phyloP scores from a whole-genome alignment of 148 eudicot species.

The Nyssa sinensis region DNA sequence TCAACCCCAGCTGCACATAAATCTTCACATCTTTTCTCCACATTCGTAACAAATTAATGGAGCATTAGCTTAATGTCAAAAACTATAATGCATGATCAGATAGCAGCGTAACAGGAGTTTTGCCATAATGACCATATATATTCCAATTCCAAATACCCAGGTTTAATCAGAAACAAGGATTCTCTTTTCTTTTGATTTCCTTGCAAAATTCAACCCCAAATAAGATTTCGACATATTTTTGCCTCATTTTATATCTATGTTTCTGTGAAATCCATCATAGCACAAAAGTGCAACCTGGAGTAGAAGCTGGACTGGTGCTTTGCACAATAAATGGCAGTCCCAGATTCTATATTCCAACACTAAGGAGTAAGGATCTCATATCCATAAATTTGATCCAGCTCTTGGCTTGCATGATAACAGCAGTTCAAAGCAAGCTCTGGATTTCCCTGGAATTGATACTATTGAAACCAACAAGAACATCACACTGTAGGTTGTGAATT shows the following conservation, averaged over 20 bases:
- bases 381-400: constrained; percentile 1
- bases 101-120: neutral
- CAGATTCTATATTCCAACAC: neutral
- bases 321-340: neutral
- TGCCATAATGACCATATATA: neutral
- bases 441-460: neutral
- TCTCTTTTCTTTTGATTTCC: neutral
- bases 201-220: neutral
- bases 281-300: neutral
- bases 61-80: neutral
- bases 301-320: neutral
- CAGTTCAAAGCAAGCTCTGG: neutral
- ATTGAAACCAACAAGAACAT: neutral
- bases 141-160: neutral
- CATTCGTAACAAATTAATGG: neutral
- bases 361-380: neutral
- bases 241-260: neutral
- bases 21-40: neutral
- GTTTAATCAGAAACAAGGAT: neutral
- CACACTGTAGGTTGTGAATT: neutral
- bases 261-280: neutral
- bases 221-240: neutral
- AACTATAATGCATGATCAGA: constrained; percentile 1
- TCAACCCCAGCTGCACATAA: neutral
- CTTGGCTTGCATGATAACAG: neutral